Base-by-base conservation (phyloP, 352 stramenopile genomes). In the Thalassiosira ordinaria region DNA sequence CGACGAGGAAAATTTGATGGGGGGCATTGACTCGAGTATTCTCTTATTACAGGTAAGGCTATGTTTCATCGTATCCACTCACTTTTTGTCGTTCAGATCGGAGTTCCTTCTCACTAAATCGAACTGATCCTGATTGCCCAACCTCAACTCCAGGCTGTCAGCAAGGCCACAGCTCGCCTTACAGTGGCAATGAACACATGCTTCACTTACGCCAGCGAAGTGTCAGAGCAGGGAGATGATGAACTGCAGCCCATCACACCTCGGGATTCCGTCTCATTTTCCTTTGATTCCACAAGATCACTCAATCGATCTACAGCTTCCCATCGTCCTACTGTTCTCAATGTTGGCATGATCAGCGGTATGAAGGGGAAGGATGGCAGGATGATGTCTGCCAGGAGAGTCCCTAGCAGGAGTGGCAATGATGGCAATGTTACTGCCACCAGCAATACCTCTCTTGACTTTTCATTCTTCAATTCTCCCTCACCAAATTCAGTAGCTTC, bases 21-120 rank as follows among this genome's bases (percentile, higher is more conserved):
- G 57, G 35, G 79, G 74, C n/a, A 49, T 93, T 1, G 81, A 92
- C 31, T 71, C 79, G 33, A 74, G 82, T n/a, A 92, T 93, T 60
- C 51, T 72, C 20, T 69, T 93, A 22, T 75, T 93, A 13, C 44
- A 83, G 72, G 78, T 86, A 74, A 69, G n/a, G n/a, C n/a, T n/a
- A n/a, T n/a, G n/a, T n/a, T n/a, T n/a, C n/a, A n/a, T n/a, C n/a
- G n/a, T n/a, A n/a, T n/a, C n/a, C n/a, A n/a, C n/a, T n/a, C n/a
- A n/a, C n/a, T n/a, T n/a, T n/a, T n/a, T n/a, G n/a, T n/a, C n/a
- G n/a, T n/a, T n/a, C n/a, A n/a, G n/a, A n/a, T n/a, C n/a, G n/a
- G n/a, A n/a, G n/a, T n/a, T n/a, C n/a, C n/a, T n/a, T n/a, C n/a
- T n/a, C n/a, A n/a, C n/a, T n/a, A n/a, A n/a, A n/a, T n/a, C n/a